Conservation (phyloP, 768 basidiomycete species). For the Mycena rebaudengoi region DNA sequence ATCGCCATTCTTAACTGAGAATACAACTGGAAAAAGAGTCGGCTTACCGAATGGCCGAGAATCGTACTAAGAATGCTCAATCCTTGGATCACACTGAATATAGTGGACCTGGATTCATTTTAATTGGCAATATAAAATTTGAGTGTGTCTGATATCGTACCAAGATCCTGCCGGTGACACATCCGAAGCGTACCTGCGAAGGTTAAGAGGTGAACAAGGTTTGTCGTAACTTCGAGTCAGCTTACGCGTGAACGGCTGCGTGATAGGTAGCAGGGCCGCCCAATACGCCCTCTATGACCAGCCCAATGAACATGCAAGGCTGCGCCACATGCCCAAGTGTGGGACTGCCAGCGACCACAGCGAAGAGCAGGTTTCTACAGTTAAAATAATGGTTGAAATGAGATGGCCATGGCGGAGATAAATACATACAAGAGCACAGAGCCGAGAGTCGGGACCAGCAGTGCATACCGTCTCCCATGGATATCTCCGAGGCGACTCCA, state of each 20-base stretch:
- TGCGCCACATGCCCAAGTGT: conserved; percentile 14
- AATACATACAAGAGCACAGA: conserved; percentile 18
- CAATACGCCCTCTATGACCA: conserved; percentile 17
- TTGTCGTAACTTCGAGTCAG: neutral
- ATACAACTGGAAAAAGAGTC: neutral
- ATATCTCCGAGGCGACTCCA: conserved; percentile 22
- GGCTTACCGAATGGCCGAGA: conserved; percentile 17
- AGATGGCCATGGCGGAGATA: neutral
- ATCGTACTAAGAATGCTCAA: conserved; percentile 15
- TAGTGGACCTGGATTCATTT: conserved; percentile 9
- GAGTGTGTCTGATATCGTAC: no score
- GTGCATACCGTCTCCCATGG: conserved; percentile 19
- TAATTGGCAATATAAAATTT: no score
- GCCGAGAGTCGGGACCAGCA: conserved; percentile 21
- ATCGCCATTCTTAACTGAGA: no score
- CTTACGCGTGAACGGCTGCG: conserved; percentile 21
- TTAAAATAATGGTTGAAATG: neutral
- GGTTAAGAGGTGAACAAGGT: neutral
- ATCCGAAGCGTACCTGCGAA: conserved; percentile 20
- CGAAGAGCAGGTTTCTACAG: conserved; percentile 20
- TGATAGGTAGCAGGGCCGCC: conserved; percentile 21
- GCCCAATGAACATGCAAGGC: conserved; percentile 12
- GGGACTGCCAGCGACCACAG: conserved; percentile 2
- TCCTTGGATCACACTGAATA: conserved; percentile 24
- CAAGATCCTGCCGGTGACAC: conserved; percentile 25